A percentile compares a stretch with the other conserved stretches of the same genome.
These are phyloP conservation scores for Leccinum longicurvipes DNA, from an alignment of 768 basidiomycete species.

Conservation along the genomic window DNA sequence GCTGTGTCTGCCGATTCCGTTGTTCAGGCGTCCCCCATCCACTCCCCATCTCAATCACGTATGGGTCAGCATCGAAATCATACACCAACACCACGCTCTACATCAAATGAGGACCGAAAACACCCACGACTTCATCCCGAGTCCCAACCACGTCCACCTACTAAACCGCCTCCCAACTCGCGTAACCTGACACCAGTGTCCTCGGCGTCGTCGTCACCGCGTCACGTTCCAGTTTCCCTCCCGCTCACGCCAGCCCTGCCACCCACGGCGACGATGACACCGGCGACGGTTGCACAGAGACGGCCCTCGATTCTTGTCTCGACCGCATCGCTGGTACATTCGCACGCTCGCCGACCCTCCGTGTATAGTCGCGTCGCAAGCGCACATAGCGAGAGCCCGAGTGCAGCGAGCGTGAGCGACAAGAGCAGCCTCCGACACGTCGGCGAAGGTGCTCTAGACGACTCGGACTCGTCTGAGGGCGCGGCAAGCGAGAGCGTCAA, in stretches of 20 bases:
- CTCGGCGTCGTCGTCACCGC: constrained; percentile 57
- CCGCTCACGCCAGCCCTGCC: constrained; percentile 33
- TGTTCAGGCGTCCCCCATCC: constrained; percentile 12
- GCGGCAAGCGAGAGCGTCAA: constrained; percentile 17
- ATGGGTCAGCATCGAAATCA: constrained; percentile 5
- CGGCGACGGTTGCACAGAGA: constrained; percentile 41
- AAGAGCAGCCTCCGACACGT: constrained; percentile 53
- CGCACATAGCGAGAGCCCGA: constrained; percentile 31
- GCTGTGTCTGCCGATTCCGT: constrained; percentile 26
- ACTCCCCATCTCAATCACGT: constrained; percentile 26
- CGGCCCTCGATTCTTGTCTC: constrained; percentile 39
- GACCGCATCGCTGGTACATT: constrained; percentile 32
- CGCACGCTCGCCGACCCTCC: constrained; percentile 34
- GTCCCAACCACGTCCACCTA: constrained; percentile 11
- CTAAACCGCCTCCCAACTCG: constrained; percentile 36
- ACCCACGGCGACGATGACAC: constrained; percentile 40
- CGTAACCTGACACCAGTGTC: constrained; percentile 55
- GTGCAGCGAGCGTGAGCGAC: constrained; percentile 36
- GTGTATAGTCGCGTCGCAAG: constrained; percentile 39
- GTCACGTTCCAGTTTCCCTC: constrained; percentile 33
- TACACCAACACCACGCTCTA: constrained; percentile 13
- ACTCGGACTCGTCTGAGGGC: constrained; percentile 62
- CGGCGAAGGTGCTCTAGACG: constrained; percentile 75
- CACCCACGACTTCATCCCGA: constrained; percentile 18
- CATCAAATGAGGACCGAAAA: constrained; percentile 23